Percentiles rank a stretch among this genome's conserved stretches.
These are phyloP conservation scores for Scedosporium apiospermum DNA, from an alignment of 2,329 filamentous ascomycete genomes.

Conservation along the genomic window DNA sequence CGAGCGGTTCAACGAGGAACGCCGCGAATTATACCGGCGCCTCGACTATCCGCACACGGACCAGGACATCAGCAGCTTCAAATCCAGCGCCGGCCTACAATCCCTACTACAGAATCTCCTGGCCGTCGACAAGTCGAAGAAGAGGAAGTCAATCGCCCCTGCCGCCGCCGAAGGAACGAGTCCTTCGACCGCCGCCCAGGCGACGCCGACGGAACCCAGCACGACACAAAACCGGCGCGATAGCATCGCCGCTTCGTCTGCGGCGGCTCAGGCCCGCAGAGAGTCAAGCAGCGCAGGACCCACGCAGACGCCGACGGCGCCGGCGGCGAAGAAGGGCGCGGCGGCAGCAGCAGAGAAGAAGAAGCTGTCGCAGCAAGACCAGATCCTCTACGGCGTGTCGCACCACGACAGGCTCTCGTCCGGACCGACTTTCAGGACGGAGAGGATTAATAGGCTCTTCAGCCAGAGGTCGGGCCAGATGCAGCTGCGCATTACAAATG, in stretches of 20 bases:
- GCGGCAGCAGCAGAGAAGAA: conserved; percentile 39
- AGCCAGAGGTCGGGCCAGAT: conserved; percentile 69
- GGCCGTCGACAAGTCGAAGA: conserved; percentile 78
- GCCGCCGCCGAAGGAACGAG: conserved; percentile 48
- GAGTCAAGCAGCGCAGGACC: conserved; percentile 28
- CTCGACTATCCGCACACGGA: conserved; percentile 70
- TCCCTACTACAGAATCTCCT: conserved; percentile 75
- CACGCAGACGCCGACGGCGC: conserved; percentile 25
- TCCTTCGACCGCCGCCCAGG: conserved; percentile 28
- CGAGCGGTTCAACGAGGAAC: conserved; percentile 77
- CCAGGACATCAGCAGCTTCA: conserved; percentile 67
- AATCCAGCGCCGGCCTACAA: conserved; percentile 70
- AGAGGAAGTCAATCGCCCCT: conserved; percentile 63
- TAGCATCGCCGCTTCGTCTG: conserved; percentile 31
- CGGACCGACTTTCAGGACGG: conserved; percentile 83
- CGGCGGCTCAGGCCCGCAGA: conserved; percentile 26
- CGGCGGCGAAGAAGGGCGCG: conserved; percentile 20
- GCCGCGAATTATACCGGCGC: conserved; percentile 75
- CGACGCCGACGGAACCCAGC: conserved; percentile 26
- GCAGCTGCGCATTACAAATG: conserved; percentile 64
- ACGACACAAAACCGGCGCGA: conserved; percentile 34
- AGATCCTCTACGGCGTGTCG: conserved; percentile 72
- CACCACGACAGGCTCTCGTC: conserved; percentile 77
- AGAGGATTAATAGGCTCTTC: conserved; percentile 69
- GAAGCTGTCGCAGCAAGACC: conserved; percentile 66